Conservation (phyloP, 306 rosid genomes). For the Spatholobus suberectus region DNA sequence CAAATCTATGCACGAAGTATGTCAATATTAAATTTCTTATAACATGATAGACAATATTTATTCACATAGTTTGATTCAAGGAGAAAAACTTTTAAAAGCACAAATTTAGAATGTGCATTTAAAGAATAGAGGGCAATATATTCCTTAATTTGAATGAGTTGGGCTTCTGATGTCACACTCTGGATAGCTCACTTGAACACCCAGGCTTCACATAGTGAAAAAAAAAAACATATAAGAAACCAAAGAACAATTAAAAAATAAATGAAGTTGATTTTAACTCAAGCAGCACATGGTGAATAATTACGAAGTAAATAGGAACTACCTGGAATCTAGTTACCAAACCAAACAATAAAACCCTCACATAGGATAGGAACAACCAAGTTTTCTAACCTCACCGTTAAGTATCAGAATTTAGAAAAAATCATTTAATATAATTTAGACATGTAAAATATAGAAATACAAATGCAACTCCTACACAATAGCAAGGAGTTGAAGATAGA, state of each 20-base stretch:
- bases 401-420: too few species aligned
- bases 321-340: slow-evolving; percentile 9
- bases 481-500: too few species aligned
- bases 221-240: slow-evolving; percentile 24
- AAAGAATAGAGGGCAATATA: slow-evolving; percentile 21
- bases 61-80: not conserved
- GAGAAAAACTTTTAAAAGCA: slow-evolving; percentile 10
- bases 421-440: too few species aligned
- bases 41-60: not conserved
- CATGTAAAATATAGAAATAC: too few species aligned
- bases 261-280: not conserved
- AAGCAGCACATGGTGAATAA: slow-evolving; percentile 6
- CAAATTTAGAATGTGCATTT: not conserved
- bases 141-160: slow-evolving; percentile 93
- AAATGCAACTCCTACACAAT: too few species aligned
- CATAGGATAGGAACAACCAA: not conserved
- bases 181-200: slow-evolving; percentile 93
- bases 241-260: not conserved
- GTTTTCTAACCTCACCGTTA: not conserved
- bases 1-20: not conserved
- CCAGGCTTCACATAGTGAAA: slow-evolving; percentile 77
- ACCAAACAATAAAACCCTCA: slow-evolving; percentile 11
- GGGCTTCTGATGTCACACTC: slow-evolving; percentile 70
- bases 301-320: not conserved
- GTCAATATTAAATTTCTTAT: slow-evolving; percentile 4